phyloP scores from a whole-genome alignment of 2,329 filamentous ascomycete species.

The Endocalyx cinctus region DNA sequence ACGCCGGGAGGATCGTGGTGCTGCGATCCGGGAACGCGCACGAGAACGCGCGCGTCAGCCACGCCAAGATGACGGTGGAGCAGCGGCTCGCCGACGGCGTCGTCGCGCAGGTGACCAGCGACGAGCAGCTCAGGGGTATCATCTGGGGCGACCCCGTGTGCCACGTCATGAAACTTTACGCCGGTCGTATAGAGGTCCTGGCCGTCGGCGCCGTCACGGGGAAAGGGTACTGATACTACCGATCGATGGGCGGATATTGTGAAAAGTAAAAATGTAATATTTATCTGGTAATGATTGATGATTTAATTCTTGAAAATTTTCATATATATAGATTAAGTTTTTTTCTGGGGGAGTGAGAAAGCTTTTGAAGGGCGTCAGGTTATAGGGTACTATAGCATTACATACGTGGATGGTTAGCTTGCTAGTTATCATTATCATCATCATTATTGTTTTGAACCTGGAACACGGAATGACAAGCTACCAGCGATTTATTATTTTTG shows the following conservation, averaged over 20 bases:
- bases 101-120: constrained; percentile 62
- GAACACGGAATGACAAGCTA: too few species aligned
- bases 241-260: too few species aligned
- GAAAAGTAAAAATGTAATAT: too few species aligned
- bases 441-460: too few species aligned
- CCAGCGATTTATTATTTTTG: too few species aligned
- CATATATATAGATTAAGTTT: not conserved
- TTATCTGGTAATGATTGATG: too few species aligned
- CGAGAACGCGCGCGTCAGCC: constrained; percentile 5
- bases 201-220: constrained; percentile 63
- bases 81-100: constrained; percentile 55
- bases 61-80: constrained; percentile 38
- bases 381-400: too few species aligned
- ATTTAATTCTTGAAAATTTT: too few species aligned
- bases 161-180: constrained; percentile 77
- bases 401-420: too few species aligned
- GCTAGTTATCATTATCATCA: too few species aligned
- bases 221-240: constrained; percentile 23
- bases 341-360: not conserved
- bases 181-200: constrained; percentile 63
- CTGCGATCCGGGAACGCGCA: constrained; percentile 48
- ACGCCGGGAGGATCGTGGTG: constrained; percentile 65
- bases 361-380: not conserved
- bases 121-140: constrained; percentile 63
- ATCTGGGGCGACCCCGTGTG: constrained; percentile 79